Evolutionary conservation across 225 moss, liverwort and hornwort species (phyloP).

Genomic region (Takakia lepidozioides): DNA sequence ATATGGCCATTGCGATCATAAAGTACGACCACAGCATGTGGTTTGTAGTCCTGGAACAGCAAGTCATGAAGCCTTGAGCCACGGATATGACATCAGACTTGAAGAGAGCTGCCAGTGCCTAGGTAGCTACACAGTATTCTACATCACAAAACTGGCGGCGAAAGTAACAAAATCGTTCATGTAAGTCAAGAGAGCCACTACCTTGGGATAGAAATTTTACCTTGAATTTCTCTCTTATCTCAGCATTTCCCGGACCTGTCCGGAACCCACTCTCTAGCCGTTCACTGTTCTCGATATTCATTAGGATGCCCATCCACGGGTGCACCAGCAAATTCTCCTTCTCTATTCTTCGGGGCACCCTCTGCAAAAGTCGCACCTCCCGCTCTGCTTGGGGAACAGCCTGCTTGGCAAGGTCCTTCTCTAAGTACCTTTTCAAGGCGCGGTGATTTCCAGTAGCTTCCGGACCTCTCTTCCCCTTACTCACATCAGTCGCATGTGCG

Average conservation of each 20-base stretch:
- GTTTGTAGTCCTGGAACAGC: constrained; percentile 37
- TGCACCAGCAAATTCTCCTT: constrained; percentile 41
- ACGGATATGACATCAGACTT: neutral
- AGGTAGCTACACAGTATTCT: no score
- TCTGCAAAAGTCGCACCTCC: constrained; percentile 30
- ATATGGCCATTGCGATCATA: constrained; percentile 50
- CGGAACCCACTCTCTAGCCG: constrained; percentile 15
- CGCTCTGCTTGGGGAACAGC: constrained; percentile 51
- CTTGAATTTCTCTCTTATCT: constrained; percentile 41
- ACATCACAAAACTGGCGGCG: no score
- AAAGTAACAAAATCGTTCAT: no score
- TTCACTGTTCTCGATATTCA: constrained; percentile 48
- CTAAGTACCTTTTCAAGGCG: constrained; percentile 43
- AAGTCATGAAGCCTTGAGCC: no score
- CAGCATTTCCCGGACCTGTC: constrained; percentile 41
- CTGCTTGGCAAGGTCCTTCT: constrained; percentile 21
- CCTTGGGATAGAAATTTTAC: constrained; percentile 4
- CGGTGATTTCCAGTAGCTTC: constrained; percentile 48
- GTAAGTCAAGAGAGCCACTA: no score
- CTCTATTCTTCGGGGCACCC: constrained; percentile 31
- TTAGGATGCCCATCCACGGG: constrained; percentile 66
- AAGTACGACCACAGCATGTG: constrained; percentile 36
- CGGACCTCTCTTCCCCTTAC: constrained; percentile 43
- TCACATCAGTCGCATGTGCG: constrained; percentile 58
- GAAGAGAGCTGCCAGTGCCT: no score